phyloP scores from a whole-genome alignment of 108 stramenopile genomes.

The Cylindrotheca fusiformis region DNA sequence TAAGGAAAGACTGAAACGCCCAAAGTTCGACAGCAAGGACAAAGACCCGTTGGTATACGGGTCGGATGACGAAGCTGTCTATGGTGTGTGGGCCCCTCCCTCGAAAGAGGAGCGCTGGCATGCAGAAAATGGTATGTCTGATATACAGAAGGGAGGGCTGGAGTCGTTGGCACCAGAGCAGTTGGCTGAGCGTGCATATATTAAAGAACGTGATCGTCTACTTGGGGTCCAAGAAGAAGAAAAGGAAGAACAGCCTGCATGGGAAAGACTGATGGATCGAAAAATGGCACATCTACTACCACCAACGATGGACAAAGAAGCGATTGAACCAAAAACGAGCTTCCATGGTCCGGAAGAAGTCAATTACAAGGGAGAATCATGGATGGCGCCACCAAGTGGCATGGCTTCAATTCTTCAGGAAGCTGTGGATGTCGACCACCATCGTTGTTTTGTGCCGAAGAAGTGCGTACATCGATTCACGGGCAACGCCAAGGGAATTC shows the following conservation, averaged over 20 bases:
- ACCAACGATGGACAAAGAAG: slow-evolving; percentile 75
- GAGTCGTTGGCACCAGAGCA: slow-evolving; percentile 59
- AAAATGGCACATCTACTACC: slow-evolving; percentile 96
- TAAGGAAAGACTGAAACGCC: slow-evolving; percentile 29
- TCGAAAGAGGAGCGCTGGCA: slow-evolving; percentile 55
- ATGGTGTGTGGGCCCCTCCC: slow-evolving; percentile 85
- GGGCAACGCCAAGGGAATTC: slow-evolving; percentile 95
- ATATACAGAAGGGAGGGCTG: slow-evolving; percentile 50
- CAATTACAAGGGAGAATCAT: slow-evolving; percentile 94
- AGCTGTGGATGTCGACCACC: slow-evolving; percentile 62
- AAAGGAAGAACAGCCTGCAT: slow-evolving; percentile 46
- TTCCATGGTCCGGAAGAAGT: slow-evolving; percentile 88
- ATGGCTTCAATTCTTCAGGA: slow-evolving; percentile 39
- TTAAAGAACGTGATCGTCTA: slow-evolving; percentile 68
- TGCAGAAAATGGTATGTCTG: slow-evolving; percentile 48
- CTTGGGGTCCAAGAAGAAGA: slow-evolving; percentile 52
- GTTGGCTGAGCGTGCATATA: slow-evolving; percentile 67
- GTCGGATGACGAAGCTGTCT: slow-evolving; percentile 72
- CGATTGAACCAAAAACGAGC: slow-evolving; percentile 58
- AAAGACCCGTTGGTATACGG: slow-evolving; percentile 67
- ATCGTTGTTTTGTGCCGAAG: slow-evolving; percentile 93
- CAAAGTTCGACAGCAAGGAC: slow-evolving; percentile 26
- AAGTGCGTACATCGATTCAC: slow-evolving; percentile 90
- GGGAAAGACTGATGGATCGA: slow-evolving; percentile 84
- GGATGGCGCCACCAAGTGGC: slow-evolving; percentile 89